Evolutionary conservation across 768 basidiomycete genomes (phyloP).

Genomic region (Dendrothele bispora): DNA sequence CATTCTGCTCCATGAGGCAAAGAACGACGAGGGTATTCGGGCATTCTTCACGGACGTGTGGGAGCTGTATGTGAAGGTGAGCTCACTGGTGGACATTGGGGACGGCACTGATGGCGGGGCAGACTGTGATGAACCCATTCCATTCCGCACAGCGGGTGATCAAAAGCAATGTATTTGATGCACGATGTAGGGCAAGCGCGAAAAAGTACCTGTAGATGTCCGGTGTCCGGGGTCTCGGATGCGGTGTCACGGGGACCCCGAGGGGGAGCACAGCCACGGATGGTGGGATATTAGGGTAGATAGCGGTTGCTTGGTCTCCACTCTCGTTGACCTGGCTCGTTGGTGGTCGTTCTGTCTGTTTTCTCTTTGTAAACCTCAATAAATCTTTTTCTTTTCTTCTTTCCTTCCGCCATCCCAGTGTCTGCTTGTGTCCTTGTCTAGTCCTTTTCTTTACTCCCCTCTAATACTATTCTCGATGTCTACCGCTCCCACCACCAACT

Average conservation of each 20-base stretch:
- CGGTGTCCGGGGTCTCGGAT: not conserved
- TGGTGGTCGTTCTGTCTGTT: conserved; percentile 31
- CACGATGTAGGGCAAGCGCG: conserved; percentile 80
- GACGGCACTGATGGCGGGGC: conserved; percentile 13
- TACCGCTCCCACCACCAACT: conserved; percentile 44
- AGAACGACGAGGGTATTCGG: conserved; percentile 96
- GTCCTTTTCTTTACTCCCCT: conserved; percentile 5
- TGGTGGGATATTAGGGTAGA: not conserved
- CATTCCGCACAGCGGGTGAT: conserved; percentile 87
- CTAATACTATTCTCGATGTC: conserved; percentile 36
- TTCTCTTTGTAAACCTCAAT: conserved; percentile 12
- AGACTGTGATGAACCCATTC: conserved; percentile 96
- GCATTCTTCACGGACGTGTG: conserved; percentile 93
- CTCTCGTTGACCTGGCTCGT: conserved; percentile 34
- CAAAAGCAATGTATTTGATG: conserved; percentile 79
- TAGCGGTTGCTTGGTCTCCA: conserved; percentile 26
- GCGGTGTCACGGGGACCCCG: not conserved
- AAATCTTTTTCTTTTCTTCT: conserved; percentile 18
- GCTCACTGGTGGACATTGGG: conserved; percentile 13
- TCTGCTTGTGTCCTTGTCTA: conserved; percentile 13
- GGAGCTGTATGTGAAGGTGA: conserved; percentile 96
- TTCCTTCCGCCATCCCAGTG: conserved; percentile 25
- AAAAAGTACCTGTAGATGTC: conserved; percentile 66
- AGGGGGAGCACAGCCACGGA: too few species aligned
- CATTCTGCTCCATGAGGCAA: conserved; percentile 88